Evolutionary conservation across 2,329 filamentous ascomycete genomes (phyloP), one percentile per base, ranked within the genome.

Genomic region (Tolypocladium sp.): DNA sequence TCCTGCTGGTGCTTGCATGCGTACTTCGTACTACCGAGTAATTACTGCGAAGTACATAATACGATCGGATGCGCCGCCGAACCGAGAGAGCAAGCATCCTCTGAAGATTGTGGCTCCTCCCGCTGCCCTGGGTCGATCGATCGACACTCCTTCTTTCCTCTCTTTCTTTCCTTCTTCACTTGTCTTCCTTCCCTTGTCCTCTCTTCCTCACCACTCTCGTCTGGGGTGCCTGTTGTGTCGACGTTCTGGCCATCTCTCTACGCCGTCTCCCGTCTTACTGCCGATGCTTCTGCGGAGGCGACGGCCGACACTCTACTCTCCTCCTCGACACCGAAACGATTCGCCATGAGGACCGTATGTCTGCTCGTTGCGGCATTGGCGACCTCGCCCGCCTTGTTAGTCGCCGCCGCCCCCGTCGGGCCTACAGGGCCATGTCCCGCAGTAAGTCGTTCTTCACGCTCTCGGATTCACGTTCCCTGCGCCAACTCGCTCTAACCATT

Each of bases 351-450:
- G 59, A 10, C 57, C 17, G 17, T 49, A 13, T 38, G 44, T 30
- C 13, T 61, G 2, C 40, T 61, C 10, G 41, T 57, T 22, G 44
- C 40, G 25, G 56, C 59, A 30, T 27, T 57, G 52, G 61, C 66
- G 62, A 62, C 52, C 51, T 60, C 58, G 65, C 42, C 49, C 65
- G 38, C 44, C n/a, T 17, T 58, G 35, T 46, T 65, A 53, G 56
- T 67, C 20, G 49, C 61, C 42, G 60, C 64, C 22, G 63, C 46
- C 38, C 70, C 73, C 25, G 65, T 71, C 41, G 67, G 70, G 9
- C 71, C 73, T 40, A 65, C 52, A 4, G 72, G 72, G 7, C 72
- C 73, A n/a, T 75, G 73, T 57, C 60, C 71, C 17, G 65, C 69
- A 49, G 73, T 73, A 59, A 65, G 69, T 66, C 4, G 27, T 30